Evolutionary conservation across 2,329 filamentous ascomycete species (phyloP), one percentile per base, ranked within the genome.

Genomic region (Herpotrichia juniperi): DNA sequence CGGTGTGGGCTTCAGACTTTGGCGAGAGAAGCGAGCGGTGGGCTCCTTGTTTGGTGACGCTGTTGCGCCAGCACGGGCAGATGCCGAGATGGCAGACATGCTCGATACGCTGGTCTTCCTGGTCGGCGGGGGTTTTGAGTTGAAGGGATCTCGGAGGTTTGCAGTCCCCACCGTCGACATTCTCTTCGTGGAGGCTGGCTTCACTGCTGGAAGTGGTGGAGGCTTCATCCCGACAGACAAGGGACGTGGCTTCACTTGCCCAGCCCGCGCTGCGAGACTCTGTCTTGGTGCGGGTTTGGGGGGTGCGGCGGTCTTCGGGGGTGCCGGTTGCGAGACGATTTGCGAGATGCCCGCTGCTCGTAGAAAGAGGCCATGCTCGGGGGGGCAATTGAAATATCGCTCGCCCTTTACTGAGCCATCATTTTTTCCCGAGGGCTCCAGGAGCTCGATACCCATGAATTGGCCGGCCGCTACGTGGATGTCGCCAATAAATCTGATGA

Each of bases 391-490:
- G 64, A 96, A 97, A 72, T 97, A 97, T 24, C 90, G 81, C 68
- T 90, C 84, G 56, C 91, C 92, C 73, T 93, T 84, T 42, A 97
- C 91, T 50, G 89, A 88, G 59, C 93, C 93, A 81, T 97, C 91
- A 65, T 97, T 97, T 79, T 97, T 97, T 26, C 93, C 93, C 19
- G 83, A 85, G 47, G 87, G 80, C 46, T 90, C 88, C 45, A 91
- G 87, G 50, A 97, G 83, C 78, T 96, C 93, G 53, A 97, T 83
- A 57, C 93, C 93, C 52, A 97, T 80, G 91, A 93, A 97, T 56
- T 91, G 87, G 56, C 93, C 93, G 6, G 81, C 78, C 51, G 91
- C 87, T 75, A 97, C 96, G 63, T 84, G 79, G 31, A 93, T 91
- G 49, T 83, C 79, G 66, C 94, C 94, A 54, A 91, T 56, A 75